phyloP scores from a whole-genome alignment of 2,329 filamentous ascomycete species.

The Cryphonectria parasitica region DNA sequence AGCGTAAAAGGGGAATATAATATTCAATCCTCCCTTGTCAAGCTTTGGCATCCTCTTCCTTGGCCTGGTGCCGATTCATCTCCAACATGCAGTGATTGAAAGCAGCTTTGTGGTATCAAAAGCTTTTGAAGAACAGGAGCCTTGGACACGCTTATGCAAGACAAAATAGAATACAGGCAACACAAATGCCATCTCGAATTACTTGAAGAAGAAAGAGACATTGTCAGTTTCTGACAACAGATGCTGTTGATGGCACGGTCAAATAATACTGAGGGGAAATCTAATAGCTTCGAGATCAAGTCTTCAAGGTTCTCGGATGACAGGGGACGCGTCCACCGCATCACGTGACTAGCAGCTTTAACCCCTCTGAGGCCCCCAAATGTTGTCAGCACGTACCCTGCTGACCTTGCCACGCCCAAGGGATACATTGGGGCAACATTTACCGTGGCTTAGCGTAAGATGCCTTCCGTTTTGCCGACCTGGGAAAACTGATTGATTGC shows the following conservation, averaged over 20 bases:
- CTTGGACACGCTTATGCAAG: not conserved
- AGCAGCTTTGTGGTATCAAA: not conserved
- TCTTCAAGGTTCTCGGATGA: slow-evolving; percentile 1
- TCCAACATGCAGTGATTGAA: not conserved
- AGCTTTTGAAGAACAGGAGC: not conserved
- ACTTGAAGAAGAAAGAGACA: not conserved
- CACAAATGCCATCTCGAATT: not conserved
- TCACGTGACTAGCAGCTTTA: slow-evolving; percentile 3
- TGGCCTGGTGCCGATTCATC: not conserved
- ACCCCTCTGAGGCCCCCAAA: not conserved
- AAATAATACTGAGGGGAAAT: not conserved
- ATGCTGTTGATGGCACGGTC: not conserved
- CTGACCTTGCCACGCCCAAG: slow-evolving; percentile 4
- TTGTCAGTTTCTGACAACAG: not conserved
- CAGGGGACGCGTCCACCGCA: not conserved
- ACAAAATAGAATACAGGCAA: not conserved
- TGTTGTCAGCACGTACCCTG: slow-evolving; percentile 7
- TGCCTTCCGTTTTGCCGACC: slow-evolving; percentile 15
- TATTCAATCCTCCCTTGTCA: not conserved
- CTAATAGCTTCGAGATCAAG: not conserved
- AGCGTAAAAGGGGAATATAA: not conserved
- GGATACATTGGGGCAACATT: slow-evolving; percentile 3
- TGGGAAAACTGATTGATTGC: slow-evolving; percentile 13
- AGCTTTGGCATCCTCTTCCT: not conserved
- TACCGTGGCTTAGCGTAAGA: not conserved